Evolutionary conservation across 331 rosid genomes (phyloP).

Genomic region (Prunus yedoensis): DNA sequence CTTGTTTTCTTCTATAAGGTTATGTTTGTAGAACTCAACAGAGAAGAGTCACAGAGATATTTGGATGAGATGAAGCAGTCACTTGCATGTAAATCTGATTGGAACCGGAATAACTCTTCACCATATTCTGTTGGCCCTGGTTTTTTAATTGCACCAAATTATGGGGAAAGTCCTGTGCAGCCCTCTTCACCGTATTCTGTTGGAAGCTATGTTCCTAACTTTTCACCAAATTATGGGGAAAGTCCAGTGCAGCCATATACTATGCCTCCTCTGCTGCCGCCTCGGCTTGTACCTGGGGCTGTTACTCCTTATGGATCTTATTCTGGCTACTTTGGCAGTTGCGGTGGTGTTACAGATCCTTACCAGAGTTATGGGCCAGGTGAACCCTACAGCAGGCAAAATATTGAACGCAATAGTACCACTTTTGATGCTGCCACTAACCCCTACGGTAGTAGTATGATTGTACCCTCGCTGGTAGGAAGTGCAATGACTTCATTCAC

Average conservation of each 20-base stretch:
- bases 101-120: too few relatives aligned
- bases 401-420: too few relatives aligned
- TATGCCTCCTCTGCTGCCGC: not conserved
- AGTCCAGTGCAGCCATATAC: not conserved
- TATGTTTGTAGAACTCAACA: constrained; percentile 53
- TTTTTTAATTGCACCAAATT: too few relatives aligned
- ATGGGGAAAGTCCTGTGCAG: not conserved
- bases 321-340: constrained; percentile 5
- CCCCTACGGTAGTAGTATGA: constrained; percentile 20
- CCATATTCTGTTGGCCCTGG: too few relatives aligned
- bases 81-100: not conserved
- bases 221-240: not conserved
- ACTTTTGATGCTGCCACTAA: constrained; percentile 1
- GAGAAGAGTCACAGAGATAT: constrained; percentile 39
- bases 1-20: constrained; percentile 33
- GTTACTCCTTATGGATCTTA: constrained; percentile 20
- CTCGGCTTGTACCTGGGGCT: constrained; percentile 12
- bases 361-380: constrained; percentile 12
- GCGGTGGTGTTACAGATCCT: constrained; percentile 11
- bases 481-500: constrained; percentile 2
- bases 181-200: not conserved
- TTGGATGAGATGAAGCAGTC: constrained; percentile 51
- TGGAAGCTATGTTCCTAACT: constrained; percentile 18
- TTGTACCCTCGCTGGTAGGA: constrained; percentile 14
- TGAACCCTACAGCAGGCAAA: too few relatives aligned